Evolutionary conservation across 257 asterid genomes (phyloP), one percentile per base, ranked within the genome.

Genomic region (Nicotiana tabacum): DNA sequence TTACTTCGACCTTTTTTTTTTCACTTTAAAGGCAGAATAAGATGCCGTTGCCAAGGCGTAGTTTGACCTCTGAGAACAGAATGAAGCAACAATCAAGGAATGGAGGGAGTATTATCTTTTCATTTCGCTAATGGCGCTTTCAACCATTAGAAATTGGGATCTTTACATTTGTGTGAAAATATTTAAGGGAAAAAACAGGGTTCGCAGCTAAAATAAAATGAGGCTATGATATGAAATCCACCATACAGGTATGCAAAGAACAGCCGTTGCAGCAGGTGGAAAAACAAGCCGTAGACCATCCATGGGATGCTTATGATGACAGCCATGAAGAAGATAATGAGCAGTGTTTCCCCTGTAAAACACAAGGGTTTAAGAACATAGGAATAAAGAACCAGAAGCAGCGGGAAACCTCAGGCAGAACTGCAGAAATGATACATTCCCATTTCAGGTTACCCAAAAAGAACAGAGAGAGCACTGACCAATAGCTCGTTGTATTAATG

Each of bases 221-320:
- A 46, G 24, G 78, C 13, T 0, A 46, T 43, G 21, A 48, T 48
- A 72, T 74, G 55, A 51, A 60, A 68, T 21, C 17, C 10, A 76
- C 82, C 91, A 51, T 90, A 94, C 98, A 9, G 97, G 98, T 77
- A 85, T 82, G 69, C 90, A 78, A 33, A 93, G 87, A 81, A 93
- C 27, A 57, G 92, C 91, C 6, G 97, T 83, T 24, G 97, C 97
- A 68, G 97, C 84, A 12, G 98, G 97, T 51, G 98, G 98, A 82
- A 95, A 92, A 83, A 95, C 97, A 32, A 95, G 96, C 62, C 97
- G 92, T 5, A 89, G 88, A 66, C 91, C 90, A 84, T 95, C 98
- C 97, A 92, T 92, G 35, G 98, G 98, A 91, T 95, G 98, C 89
- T 95, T 95, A 78, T 93, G 98, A 87, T 95, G 97, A 84, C 97